Evolutionary conservation across 1,139 yeast species (phyloP).

Genomic region (Entelexis paramagnoliae): DNA sequence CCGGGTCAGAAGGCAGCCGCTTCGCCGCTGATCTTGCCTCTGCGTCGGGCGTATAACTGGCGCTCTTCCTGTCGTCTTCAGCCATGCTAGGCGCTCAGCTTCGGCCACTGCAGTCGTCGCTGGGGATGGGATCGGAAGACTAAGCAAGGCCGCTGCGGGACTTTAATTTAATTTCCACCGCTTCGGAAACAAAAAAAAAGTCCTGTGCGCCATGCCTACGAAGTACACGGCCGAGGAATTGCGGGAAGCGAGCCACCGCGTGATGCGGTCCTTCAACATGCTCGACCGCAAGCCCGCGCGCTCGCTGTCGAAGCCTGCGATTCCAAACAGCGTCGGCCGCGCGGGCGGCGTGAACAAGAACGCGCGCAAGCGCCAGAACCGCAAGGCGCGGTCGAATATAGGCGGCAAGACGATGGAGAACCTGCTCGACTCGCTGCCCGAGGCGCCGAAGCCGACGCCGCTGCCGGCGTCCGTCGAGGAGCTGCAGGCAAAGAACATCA

Average conservation of each 20-base stretch:
- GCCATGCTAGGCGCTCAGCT: neutral
- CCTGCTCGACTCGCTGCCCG: constrained; percentile 29
- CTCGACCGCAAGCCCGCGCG: constrained; percentile 16
- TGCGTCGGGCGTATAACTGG: neutral
- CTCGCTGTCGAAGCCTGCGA: constrained; percentile 20
- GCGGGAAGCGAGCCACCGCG: constrained; percentile 22
- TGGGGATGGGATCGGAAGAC: too few relatives aligned
- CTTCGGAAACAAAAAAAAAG: neutral
- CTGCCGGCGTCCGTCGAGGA: constrained; percentile 16
- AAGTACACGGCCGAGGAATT: constrained; percentile 24
- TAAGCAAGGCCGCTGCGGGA: too few relatives aligned
- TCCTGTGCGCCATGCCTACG: constrained; percentile 10
- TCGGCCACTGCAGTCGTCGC: too few relatives aligned
- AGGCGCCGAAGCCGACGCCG: constrained; percentile 19
- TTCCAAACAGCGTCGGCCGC: constrained; percentile 20
- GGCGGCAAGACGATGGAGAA: constrained; percentile 27
- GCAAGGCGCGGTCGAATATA: constrained; percentile 27
- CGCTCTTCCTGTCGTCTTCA: neutral
- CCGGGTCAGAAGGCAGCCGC: neutral
- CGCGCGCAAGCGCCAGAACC: constrained; percentile 21
- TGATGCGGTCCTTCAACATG: constrained; percentile 24
- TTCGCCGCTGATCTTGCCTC: neutral
- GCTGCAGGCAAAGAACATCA: constrained; percentile 11
- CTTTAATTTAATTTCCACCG: too few relatives aligned
- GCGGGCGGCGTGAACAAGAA: constrained; percentile 28